Conservation (phyloP, 768 basidiomycete species). For the Nevesoporus exiguus region DNA sequence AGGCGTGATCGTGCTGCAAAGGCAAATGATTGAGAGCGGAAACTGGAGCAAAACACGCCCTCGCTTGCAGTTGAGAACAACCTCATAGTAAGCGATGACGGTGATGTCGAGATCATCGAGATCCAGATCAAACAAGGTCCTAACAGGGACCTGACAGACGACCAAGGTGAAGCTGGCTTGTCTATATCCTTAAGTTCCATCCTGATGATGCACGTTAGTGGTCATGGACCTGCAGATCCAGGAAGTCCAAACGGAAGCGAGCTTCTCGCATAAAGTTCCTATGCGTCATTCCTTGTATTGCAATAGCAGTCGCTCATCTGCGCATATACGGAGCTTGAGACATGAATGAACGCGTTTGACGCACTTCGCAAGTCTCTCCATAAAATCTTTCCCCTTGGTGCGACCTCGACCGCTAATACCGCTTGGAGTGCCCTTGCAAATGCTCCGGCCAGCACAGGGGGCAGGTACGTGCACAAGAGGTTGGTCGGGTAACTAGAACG, state of each 20-base stretch:
- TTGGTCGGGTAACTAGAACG: neutral
- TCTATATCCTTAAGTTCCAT: too few species aligned
- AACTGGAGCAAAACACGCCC: neutral
- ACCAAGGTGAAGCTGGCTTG: too few species aligned
- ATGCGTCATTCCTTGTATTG: too few species aligned
- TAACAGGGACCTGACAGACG: too few species aligned
- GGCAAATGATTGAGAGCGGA: neutral
- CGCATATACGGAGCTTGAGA: conserved; percentile 27
- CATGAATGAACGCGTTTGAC: conserved; percentile 37
- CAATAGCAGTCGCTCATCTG: too few species aligned
- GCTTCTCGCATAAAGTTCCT: too few species aligned
- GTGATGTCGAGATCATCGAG: conserved; percentile 15
- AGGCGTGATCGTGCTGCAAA: conserved; percentile 13
- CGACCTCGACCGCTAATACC: conserved; percentile 2
- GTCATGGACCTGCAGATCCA: too few species aligned
- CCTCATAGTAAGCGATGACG: neutral
- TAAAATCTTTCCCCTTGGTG: conserved; percentile 18
- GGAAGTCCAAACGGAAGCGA: too few species aligned
- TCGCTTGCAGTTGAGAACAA: neutral
- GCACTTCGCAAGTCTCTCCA: conserved; percentile 40
- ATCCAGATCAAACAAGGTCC: too few species aligned
- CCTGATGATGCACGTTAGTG: too few species aligned
- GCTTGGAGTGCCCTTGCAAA: conserved; percentile 28
- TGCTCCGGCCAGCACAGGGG: conserved; percentile 12
- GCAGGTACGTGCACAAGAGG: too few species aligned